Evolutionary conservation across 805 yeast genomes (phyloP).

Genomic region (Lipomyces anomalus): DNA sequence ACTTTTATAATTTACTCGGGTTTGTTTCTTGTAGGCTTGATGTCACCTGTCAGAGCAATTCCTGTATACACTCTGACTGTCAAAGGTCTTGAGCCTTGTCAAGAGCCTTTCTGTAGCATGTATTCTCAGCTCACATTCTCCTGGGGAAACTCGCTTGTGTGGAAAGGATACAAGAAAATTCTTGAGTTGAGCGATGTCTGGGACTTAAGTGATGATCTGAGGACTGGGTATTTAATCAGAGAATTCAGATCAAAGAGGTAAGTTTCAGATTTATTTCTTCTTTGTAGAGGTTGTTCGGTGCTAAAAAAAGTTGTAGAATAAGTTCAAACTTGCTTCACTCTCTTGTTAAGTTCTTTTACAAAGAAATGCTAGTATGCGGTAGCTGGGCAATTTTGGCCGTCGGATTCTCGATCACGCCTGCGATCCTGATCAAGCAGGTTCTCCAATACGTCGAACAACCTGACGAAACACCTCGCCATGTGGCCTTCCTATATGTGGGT

Average conservation of each 20-base stretch:
- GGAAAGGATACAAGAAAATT: slow-evolving; percentile 54
- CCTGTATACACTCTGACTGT: slow-evolving; percentile 44
- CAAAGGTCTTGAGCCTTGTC: slow-evolving; percentile 56
- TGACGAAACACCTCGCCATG: slow-evolving; percentile 48
- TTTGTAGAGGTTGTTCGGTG: no score
- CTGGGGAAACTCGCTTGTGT: slow-evolving; percentile 70
- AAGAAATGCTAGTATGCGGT: slow-evolving; percentile 58
- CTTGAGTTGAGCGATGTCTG: slow-evolving; percentile 65
- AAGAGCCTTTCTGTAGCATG: slow-evolving; percentile 63
- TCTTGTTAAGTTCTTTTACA: slow-evolving; percentile 57
- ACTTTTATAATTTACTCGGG: slow-evolving; percentile 41
- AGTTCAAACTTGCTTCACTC: slow-evolving; percentile 52
- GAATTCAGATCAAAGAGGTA: slow-evolving; percentile 47
- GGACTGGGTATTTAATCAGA: slow-evolving; percentile 64
- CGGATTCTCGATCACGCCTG: slow-evolving; percentile 65
- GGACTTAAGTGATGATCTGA: slow-evolving; percentile 78
- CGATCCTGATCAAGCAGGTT: slow-evolving; percentile 67
- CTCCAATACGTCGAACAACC: slow-evolving; percentile 82
- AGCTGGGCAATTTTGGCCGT: slow-evolving; percentile 69
- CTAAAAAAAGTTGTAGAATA: no score
- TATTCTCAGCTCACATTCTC: slow-evolving; percentile 60
- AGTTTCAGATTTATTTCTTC: no score
- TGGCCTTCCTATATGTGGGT: slow-evolving; percentile 85
- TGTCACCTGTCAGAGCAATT: slow-evolving; percentile 62
- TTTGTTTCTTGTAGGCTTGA: slow-evolving; percentile 47